Evolutionary conservation across 2,329 filamentous ascomycete genomes (phyloP), one percentile per base, ranked within the genome.

Genomic region (Plectosphaerella cucumerina): DNA sequence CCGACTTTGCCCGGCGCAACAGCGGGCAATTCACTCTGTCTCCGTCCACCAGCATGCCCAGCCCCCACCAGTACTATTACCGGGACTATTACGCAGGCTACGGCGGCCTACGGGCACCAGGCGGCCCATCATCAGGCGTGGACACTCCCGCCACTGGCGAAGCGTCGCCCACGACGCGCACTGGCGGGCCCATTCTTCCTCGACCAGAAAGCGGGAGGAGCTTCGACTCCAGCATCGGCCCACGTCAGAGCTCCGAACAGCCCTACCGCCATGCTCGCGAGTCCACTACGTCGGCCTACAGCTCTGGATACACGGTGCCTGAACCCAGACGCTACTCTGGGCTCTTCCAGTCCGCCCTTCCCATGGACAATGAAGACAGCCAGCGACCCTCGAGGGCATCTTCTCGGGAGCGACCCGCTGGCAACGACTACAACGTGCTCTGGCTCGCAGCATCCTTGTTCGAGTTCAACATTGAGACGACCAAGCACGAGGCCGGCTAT

Each of bases 401-500:
- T 5, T 84, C 80, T 14, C 72, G 76, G n/a, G 81, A 85, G 59
- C 75, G 81, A 37, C n/a, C n/a, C 5, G 18, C 17, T 18, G 4
- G n/a, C n/a, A 18, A 20, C 3, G 75, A 66, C 44, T 87, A 86
- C 56, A 87, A 86, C 51, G 83, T 96, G 8, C 74, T 97, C 44
- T 99, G 96, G 78, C 78, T 97, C 17, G 94, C 92, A 14, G 94
- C 93, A 18, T 96, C 90, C 60, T 80, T 97, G 31, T 97, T 96
- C 65, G 92, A 97, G 67, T 99, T 97, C 73, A 95, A 96, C 62
- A 97, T 97, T 63, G 89, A 93, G 63, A 90, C 89, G 21, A 89
- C 91, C 22, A 90, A 96, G 60, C 85, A 89, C 52, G 94, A 97
- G 71, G 93, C 89, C 53, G 94, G 94, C 21, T 97, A 96, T 69